phyloP scores from a whole-genome alignment of 306 rosid genomes.

The Gastrolobium bilobum region DNA sequence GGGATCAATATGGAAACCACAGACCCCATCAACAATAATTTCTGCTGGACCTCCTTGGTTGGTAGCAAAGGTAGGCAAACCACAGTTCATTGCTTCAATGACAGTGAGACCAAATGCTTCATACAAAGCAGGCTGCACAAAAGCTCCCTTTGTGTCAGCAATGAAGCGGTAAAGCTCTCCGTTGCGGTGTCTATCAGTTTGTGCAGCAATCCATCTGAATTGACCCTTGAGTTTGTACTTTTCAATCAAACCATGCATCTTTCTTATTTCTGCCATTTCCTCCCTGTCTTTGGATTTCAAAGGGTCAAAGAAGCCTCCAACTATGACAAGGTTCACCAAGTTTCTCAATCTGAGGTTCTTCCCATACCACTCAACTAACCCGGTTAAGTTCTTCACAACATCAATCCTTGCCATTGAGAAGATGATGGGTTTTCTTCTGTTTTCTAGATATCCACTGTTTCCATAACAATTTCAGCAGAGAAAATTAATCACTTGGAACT shows the following conservation, averaged over 20 bases:
- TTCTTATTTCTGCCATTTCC: conserved; percentile 78
- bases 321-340: conserved; percentile 89
- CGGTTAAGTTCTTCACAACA: conserved; percentile 86
- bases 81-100: conserved; percentile 98
- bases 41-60: conserved; percentile 97
- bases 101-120: conserved; percentile 97
- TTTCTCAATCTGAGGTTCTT: conserved; percentile 74
- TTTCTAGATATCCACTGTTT: conserved; percentile 78
- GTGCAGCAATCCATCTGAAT: conserved; percentile 95
- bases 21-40: conserved; percentile 77
- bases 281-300: conserved; percentile 86
- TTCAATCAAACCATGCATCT: conserved; percentile 76
- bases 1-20: conserved; percentile 92
- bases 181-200: conserved; percentile 76
- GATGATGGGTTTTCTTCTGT: conserved; percentile 77
- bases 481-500: conserved; percentile 4
- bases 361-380: conserved; percentile 88
- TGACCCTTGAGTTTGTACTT: conserved; percentile 77
- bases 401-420: conserved; percentile 96
- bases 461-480: conserved; percentile 4
- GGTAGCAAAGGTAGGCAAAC: conserved; percentile 93
- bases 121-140: conserved; percentile 93
- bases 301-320: conserved; percentile 96
- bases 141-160: conserved; percentile 93
- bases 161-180: conserved; percentile 88